Evolutionary conservation across 192 early-diverging fungal genomes (phyloP).

Genomic region (Coemansia sp.): DNA sequence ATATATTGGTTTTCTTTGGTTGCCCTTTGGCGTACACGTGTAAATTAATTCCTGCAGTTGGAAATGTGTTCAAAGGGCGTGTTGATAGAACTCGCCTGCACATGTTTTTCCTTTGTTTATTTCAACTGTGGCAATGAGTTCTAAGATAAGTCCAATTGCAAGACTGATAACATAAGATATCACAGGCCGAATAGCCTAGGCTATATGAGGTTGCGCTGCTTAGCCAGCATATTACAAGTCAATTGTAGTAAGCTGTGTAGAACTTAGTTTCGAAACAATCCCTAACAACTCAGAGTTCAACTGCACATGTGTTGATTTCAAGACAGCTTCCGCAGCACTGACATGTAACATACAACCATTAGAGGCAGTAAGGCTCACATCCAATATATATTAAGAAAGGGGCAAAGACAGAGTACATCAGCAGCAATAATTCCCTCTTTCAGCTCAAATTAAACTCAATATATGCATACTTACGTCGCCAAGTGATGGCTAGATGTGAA

Average conservation of each 20-base stretch:
- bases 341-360: not conserved
- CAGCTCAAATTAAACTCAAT: constrained; percentile 6
- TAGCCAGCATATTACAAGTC: not conserved
- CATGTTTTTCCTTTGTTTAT: not conserved
- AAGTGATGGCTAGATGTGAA: not conserved
- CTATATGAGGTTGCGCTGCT: not conserved
- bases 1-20: constrained; percentile 10
- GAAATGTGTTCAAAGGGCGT: not conserved
- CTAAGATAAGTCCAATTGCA: not conserved
- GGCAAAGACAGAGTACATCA: not conserved
- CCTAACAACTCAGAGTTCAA: not conserved
- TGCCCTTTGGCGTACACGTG: not conserved
- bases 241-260: not conserved
- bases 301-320: not conserved
- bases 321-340: constrained; percentile 2
- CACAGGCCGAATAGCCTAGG: not conserved
- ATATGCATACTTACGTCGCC: constrained; percentile 21
- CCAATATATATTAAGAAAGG: not conserved
- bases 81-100: not conserved
- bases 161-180: not conserved
- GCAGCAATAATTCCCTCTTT: not conserved
- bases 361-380: not conserved
- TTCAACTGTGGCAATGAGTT: not conserved
- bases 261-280: not conserved
- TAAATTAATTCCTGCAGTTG: constrained; percentile 8